phyloP scores from a whole-genome alignment of 2,329 filamentous ascomycete genomes.

The Penicillium sp. region DNA sequence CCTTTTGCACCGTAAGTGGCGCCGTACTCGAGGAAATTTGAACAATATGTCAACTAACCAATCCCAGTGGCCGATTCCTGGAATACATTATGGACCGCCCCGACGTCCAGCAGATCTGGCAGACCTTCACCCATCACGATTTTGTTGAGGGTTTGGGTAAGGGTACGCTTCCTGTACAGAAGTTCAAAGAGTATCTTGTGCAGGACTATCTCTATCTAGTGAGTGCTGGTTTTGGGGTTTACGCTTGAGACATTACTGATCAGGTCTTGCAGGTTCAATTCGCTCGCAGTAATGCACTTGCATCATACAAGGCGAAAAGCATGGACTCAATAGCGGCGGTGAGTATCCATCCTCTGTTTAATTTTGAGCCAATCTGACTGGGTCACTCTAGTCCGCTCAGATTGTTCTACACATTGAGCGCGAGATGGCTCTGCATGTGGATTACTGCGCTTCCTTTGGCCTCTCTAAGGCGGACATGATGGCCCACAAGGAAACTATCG shows the following conservation, averaged over 20 bases:
- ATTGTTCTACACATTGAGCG: slow-evolving; percentile 74
- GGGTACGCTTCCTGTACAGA: slow-evolving; percentile 69
- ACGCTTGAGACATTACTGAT: background rate
- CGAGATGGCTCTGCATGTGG: slow-evolving; percentile 77
- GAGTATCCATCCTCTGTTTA: slow-evolving; percentile 26
- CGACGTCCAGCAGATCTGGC: slow-evolving; percentile 73
- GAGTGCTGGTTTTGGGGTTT: slow-evolving; percentile 21
- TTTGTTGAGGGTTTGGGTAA: slow-evolving; percentile 77
- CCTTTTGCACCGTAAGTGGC: slow-evolving; percentile 56
- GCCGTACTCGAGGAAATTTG: background rate
- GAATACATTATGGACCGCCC: slow-evolving; percentile 75
- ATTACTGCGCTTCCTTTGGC: slow-evolving; percentile 79
- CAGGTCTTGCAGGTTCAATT: slow-evolving; percentile 67
- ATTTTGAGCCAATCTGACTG: background rate
- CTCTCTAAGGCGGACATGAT: slow-evolving; percentile 72
- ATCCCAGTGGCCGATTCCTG: slow-evolving; percentile 67
- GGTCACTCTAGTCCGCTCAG: slow-evolving; percentile 54
- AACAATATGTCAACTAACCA: background rate
- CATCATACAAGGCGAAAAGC: slow-evolving; percentile 76
- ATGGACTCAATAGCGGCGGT: slow-evolving; percentile 71
- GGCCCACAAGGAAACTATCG: slow-evolving; percentile 69
- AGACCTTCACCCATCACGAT: slow-evolving; percentile 72
- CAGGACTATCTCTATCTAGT: slow-evolving; percentile 92
- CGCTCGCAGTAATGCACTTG: slow-evolving; percentile 78
- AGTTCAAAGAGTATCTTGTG: slow-evolving; percentile 84